Percentiles rank a stretch among this genome's conserved stretches.
phyloP scores from a whole-genome alignment of 169 alveolate genomes.

The Ichthyophthirius multifiliis region DNA sequence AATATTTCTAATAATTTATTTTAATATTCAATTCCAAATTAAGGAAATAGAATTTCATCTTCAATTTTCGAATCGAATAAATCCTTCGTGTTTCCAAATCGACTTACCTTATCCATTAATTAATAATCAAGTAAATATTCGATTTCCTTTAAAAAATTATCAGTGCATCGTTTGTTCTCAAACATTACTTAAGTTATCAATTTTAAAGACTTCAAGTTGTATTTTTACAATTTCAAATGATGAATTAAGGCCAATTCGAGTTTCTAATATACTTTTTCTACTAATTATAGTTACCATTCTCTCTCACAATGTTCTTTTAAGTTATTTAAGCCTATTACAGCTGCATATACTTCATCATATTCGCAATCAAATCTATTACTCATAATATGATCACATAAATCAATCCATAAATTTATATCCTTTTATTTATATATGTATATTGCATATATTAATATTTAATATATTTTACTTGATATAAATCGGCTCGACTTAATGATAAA shows the following conservation, averaged over 20 bases:
- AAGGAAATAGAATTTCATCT: neutral
- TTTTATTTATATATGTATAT: neutral
- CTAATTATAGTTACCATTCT: neutral
- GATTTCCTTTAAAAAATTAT: neutral
- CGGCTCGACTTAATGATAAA: neutral
- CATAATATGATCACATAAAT: neutral
- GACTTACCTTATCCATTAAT: neutral
- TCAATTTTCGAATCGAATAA: neutral
- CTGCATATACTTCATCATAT: constrained; percentile 6
- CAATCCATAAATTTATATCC: constrained; percentile 1
- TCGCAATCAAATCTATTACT: constrained; percentile 5
- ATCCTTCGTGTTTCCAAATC: neutral
- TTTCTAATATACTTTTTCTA: neutral
- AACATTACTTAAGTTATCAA: neutral
- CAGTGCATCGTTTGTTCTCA: neutral
- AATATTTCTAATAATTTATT: neutral
- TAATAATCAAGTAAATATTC: neutral
- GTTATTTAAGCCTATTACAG: neutral
- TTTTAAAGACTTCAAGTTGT: neutral
- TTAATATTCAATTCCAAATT: neutral
- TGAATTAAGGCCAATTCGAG: neutral
- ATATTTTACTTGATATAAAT: neutral
- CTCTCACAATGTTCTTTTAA: neutral
- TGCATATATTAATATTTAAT: neutral
- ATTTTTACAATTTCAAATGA: neutral